Conservation (phyloP, 2,329 filamentous ascomycete species). For the Colletotrichum aenigma region DNA sequence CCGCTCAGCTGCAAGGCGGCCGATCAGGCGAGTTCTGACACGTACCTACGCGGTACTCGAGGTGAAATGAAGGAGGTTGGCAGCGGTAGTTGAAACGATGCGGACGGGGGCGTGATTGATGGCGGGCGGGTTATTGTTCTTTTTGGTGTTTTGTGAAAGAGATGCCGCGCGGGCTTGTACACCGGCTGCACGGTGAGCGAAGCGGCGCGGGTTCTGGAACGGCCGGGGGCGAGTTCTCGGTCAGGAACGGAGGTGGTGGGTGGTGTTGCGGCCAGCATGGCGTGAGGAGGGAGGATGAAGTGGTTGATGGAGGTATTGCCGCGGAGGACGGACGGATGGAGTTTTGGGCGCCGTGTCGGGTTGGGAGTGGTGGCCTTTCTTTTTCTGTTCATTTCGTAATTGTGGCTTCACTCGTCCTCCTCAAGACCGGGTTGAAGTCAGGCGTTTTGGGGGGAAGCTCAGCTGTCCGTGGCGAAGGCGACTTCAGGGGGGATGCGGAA, state of each 20-base stretch:
- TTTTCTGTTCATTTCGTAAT: neutral
- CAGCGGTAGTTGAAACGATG: neutral
- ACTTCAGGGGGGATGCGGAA: slow-evolving; percentile 85
- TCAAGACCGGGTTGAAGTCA: neutral
- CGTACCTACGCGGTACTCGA: neutral
- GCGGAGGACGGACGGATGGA: neutral
- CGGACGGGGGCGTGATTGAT: neutral
- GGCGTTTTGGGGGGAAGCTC: neutral
- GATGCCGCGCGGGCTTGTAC: neutral
- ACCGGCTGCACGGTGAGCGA: slow-evolving; percentile 1
- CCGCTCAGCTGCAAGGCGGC: neutral
- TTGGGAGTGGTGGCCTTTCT: neutral
- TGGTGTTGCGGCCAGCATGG: neutral
- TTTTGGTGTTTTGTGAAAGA: neutral
- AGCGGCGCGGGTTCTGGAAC: neutral
- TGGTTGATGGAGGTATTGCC: neutral
- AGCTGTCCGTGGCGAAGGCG: slow-evolving; percentile 64
- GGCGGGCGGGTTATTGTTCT: neutral
- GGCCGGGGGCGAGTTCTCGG: neutral
- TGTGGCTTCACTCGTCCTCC: neutral
- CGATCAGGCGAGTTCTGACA: neutral
- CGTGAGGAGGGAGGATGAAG: neutral
- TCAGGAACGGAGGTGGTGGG: neutral
- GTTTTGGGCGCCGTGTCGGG: neutral
- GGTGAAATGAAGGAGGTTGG: neutral